Evolutionary conservation across 768 basidiomycete genomes (phyloP).

Genomic region (Pulveroboletus sp.): DNA sequence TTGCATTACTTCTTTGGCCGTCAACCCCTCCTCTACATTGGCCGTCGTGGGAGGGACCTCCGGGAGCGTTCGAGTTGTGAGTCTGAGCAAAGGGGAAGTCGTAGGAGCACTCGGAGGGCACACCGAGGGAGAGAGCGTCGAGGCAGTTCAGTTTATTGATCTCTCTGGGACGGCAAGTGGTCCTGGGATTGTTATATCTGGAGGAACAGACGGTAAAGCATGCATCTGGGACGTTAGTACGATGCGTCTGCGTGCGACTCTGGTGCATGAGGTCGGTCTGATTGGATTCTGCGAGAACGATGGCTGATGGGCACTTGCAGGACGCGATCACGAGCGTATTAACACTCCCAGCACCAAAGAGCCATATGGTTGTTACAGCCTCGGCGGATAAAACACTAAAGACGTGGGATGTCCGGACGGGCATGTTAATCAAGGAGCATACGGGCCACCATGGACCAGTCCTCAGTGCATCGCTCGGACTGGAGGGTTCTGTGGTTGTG

Average conservation of each 20-base stretch:
- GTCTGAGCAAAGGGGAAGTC: conserved; percentile 80
- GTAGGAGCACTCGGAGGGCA: conserved; percentile 78
- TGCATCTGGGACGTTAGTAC: conserved; percentile 93
- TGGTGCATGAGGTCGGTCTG: conserved; percentile 70
- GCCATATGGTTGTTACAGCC: conserved; percentile 75
- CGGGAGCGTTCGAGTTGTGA: conserved; percentile 84
- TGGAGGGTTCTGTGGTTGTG: conserved; percentile 67
- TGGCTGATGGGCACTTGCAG: conserved; percentile 36
- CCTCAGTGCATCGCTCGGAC: conserved; percentile 67
- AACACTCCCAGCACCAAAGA: conserved; percentile 67
- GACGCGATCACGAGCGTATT: conserved; percentile 83
- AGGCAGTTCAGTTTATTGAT: conserved; percentile 81
- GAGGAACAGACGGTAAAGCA: conserved; percentile 89
- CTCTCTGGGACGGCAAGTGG: conserved; percentile 52
- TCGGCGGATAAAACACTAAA: conserved; percentile 83
- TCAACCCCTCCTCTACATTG: conserved; percentile 85
- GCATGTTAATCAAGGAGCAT: conserved; percentile 71
- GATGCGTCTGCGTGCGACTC: conserved; percentile 74
- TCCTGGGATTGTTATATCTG: conserved; percentile 65
- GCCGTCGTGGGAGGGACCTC: conserved; percentile 84
- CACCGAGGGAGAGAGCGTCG: conserved; percentile 81
- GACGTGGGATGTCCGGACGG: conserved; percentile 92
- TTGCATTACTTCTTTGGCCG: conserved; percentile 80
- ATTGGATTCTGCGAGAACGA: neutral
- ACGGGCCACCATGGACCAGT: conserved; percentile 78